phyloP scores from a whole-genome alignment of 495 filamentous ascomycete genomes.

The Penicillium paxilli region DNA sequence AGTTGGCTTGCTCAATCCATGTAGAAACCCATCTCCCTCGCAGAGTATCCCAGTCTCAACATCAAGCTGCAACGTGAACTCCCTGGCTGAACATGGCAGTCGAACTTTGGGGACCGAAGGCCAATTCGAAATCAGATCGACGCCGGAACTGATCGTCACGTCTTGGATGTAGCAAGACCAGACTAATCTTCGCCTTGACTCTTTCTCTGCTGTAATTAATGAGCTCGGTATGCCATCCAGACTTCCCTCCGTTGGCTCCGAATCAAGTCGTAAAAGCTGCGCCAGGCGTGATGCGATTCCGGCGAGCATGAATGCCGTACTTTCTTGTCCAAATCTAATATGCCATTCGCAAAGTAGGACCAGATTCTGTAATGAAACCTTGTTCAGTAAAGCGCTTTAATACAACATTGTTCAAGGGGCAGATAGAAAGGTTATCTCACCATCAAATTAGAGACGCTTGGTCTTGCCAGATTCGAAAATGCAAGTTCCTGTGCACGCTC shows the following conservation, averaged over 20 bases:
- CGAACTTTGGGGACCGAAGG: not conserved
- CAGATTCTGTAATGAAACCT: not conserved
- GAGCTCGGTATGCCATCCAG: not conserved
- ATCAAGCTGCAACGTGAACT: not conserved
- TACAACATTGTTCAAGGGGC: too few relatives aligned
- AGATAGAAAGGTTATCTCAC: too few relatives aligned
- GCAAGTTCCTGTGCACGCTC: too few relatives aligned
- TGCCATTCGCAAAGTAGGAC: slow-evolving; percentile 2
- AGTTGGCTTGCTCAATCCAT: not conserved
- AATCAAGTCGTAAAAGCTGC: not conserved
- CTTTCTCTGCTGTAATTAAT: not conserved
- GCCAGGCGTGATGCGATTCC: not conserved
- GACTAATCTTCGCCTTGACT: not conserved
- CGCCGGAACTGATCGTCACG: slow-evolving; percentile 1
- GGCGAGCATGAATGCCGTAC: not conserved
- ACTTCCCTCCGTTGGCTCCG: not conserved
- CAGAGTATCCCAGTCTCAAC: not conserved
- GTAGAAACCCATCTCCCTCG: not conserved
- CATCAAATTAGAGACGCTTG: too few relatives aligned
- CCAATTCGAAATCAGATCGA: slow-evolving; percentile 1
- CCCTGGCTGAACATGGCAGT: not conserved
- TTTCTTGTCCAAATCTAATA: not conserved
- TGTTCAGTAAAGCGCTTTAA: too few relatives aligned
- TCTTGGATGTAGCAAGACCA: not conserved
- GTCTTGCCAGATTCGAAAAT: too few relatives aligned